Conservation (phyloP, 139 green algal genomes). For the Volvox africanus region DNA sequence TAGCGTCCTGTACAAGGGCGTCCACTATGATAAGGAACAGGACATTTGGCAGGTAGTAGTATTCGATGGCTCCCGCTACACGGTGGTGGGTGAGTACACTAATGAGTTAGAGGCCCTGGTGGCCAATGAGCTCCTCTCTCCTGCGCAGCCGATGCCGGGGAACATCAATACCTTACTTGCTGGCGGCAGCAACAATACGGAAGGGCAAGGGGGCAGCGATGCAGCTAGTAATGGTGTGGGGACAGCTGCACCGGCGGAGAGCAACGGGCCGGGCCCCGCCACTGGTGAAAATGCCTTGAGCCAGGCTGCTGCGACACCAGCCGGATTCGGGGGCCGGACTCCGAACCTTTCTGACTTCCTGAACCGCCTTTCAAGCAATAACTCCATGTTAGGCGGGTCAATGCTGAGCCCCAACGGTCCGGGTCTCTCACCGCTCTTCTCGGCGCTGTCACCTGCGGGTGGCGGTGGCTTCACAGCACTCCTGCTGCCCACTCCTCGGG, state of each 20-base stretch:
- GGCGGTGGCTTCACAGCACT: constrained; percentile 33
- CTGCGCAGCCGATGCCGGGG: constrained; percentile 40
- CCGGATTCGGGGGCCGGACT: neutral
- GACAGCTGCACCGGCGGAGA: neutral
- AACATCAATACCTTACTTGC: constrained; percentile 21
- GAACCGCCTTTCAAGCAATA: constrained; percentile 5
- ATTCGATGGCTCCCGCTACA: constrained; percentile 43
- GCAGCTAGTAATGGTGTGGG: neutral
- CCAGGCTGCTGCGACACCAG: neutral
- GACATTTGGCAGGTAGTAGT: constrained; percentile 50
- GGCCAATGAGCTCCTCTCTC: constrained; percentile 57
- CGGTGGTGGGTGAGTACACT: constrained; percentile 53
- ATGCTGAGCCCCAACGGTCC: constrained; percentile 20
- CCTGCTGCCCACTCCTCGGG: constrained; percentile 35
- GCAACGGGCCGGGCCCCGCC: no score
- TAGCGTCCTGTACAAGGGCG: constrained; percentile 51
- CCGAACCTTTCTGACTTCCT: constrained; percentile 24
- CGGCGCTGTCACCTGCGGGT: constrained; percentile 21
- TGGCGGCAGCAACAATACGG: neutral
- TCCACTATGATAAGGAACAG: constrained; percentile 58
- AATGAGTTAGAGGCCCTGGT: constrained; percentile 62
- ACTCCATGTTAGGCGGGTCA: neutral
- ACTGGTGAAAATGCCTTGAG: neutral
- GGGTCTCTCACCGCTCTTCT: constrained; percentile 1
- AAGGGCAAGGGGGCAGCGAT: neutral